Evolutionary conservation across 148 eudicot genomes (phyloP).

Genomic region (Spergularia bocconei): DNA sequence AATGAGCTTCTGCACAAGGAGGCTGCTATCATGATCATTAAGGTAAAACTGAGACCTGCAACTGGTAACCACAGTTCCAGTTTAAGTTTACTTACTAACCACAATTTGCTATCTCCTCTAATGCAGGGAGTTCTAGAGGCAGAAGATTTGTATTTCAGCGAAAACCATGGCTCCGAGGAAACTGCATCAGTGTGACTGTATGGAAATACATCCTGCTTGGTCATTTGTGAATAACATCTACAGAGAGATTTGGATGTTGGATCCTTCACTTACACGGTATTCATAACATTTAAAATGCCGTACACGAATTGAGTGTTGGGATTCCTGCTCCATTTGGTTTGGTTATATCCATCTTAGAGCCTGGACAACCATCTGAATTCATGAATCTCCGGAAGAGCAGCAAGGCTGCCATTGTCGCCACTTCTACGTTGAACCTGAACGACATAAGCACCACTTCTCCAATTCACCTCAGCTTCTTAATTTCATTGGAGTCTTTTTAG

Average conservation of each 20-base stretch:
- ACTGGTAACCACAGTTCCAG: background rate
- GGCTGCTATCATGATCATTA: constrained; percentile 79
- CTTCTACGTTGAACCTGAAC: background rate
- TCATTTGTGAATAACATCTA: background rate
- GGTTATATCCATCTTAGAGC: background rate
- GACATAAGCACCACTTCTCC: background rate
- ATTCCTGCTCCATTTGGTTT: background rate
- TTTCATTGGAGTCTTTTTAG: background rate
- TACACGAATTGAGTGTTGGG: background rate
- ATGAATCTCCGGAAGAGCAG: background rate
- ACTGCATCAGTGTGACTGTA: background rate
- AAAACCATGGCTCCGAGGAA: constrained; percentile 9
- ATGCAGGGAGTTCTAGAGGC: constrained; percentile 44
- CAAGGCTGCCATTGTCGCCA: background rate
- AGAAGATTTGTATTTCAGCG: constrained; percentile 24
- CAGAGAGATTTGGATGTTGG: background rate
- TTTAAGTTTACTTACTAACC: background rate
- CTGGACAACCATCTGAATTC: background rate
- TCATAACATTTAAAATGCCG: background rate
- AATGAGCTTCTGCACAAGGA: constrained; percentile 93
- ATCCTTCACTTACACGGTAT: background rate
- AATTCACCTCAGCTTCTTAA: background rate
- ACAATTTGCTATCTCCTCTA: background rate
- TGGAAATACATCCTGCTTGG: background rate
- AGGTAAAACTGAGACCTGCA: constrained; percentile 42